Percentiles rank a stretch among this genome's conserved stretches.
phyloP scores from a whole-genome alignment of 2,329 filamentous ascomycete species.

The Neonectria faginata region DNA sequence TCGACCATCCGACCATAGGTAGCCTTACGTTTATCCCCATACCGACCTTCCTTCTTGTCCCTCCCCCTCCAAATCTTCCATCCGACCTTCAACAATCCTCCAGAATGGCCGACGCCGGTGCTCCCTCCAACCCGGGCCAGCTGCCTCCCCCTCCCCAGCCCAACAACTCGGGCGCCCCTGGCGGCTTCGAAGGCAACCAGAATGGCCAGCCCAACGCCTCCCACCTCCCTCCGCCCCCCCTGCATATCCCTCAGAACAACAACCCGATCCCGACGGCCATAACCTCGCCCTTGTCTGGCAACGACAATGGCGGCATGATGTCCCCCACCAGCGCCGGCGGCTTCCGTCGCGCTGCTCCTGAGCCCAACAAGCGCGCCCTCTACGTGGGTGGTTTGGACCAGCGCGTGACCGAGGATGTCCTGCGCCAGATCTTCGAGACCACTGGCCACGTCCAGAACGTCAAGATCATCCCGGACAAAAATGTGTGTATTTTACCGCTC shows the following conservation, averaged over 20 bases:
- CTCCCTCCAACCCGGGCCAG: conserved; percentile 71
- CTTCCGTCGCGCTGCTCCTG: conserved; percentile 91
- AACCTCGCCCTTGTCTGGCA: conserved; percentile 83
- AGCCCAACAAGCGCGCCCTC: conserved; percentile 97
- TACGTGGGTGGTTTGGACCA: conserved; percentile 97
- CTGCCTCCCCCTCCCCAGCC: conserved; percentile 77
- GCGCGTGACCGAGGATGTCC: conserved; percentile 93
- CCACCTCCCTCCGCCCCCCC: conserved; percentile 90
- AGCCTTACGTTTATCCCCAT: conserved; percentile 41
- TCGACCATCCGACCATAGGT: conserved; percentile 45
- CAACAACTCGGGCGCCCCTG: conserved; percentile 77
- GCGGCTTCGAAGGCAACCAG: conserved; percentile 81
- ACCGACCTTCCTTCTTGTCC: conserved; percentile 29
- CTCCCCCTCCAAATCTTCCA: conserved; percentile 34
- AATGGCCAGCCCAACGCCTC: conserved; percentile 75
- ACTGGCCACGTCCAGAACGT: conserved; percentile 98
- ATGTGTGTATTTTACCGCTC: conserved; percentile 71
- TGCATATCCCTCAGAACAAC: conserved; percentile 95
- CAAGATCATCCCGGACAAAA: conserved; percentile 99
- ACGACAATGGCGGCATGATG: conserved; percentile 74
- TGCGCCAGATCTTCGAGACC: conserved; percentile 98
- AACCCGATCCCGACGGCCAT: conserved; percentile 95
- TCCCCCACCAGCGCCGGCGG: conserved; percentile 86
- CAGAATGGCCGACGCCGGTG: conserved; percentile 82
- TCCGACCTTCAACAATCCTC: conserved; percentile 34